Evolutionary conservation across 768 basidiomycete species (phyloP).

Genomic region (Galerina sulciceps): DNA sequence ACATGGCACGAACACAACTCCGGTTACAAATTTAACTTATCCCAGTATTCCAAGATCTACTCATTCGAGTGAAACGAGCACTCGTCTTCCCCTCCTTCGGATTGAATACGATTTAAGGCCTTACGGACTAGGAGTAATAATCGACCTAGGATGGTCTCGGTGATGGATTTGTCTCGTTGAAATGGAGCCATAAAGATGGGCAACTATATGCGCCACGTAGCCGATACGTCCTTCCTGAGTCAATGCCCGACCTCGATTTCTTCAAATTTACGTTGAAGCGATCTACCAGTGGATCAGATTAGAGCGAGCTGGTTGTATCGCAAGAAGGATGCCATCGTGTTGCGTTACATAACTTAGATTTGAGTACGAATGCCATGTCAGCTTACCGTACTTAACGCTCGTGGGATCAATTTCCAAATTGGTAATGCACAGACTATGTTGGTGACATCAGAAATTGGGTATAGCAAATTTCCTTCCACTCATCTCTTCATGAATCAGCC

Average conservation of each 20-base stretch:
- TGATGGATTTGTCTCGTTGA: not conserved
- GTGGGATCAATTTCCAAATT: constrained; percentile 22
- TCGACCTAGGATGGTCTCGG: constrained; percentile 74
- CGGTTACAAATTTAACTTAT: not conserved
- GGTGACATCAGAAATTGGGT: constrained; percentile 28
- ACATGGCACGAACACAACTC: not conserved
- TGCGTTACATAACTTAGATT: too few species aligned
- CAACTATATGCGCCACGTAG: too few species aligned
- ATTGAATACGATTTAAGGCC: constrained; percentile 73
- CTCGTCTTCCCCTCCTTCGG: constrained; percentile 34
- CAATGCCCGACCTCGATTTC: too few species aligned
- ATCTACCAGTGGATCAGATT: too few species aligned
- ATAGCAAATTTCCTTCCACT: constrained; percentile 23
- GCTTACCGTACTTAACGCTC: too few species aligned
- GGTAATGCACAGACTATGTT: constrained; percentile 18
- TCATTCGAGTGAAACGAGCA: constrained; percentile 12
- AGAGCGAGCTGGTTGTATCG: too few species aligned
- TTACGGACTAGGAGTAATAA: constrained; percentile 70
- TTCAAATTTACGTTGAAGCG: too few species aligned
- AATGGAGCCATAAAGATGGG: not conserved
- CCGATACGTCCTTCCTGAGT: too few species aligned
- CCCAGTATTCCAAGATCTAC: not conserved
- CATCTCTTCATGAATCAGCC: constrained; percentile 13
- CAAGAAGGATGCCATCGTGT: too few species aligned
- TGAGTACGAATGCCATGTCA: too few species aligned